Evolutionary conservation across 2,329 filamentous ascomycete genomes (phyloP).

Genomic region (Cladophialophora psammophila): DNA sequence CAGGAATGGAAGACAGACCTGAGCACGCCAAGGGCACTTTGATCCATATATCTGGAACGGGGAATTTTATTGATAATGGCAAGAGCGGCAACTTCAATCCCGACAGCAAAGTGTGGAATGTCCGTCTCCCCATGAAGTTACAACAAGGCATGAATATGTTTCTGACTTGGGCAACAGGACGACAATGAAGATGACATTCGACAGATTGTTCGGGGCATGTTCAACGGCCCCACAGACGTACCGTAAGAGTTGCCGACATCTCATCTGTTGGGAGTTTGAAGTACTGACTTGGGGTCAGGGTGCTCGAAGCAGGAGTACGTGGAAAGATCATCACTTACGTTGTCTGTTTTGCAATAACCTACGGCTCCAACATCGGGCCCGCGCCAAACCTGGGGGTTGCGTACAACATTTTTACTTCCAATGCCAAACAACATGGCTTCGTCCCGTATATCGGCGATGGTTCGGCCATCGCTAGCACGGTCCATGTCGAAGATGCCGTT

Average conservation of each 20-base stretch:
- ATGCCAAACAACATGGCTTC: slow-evolving; percentile 22
- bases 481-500: slow-evolving; percentile 27
- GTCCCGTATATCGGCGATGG: slow-evolving; percentile 32
- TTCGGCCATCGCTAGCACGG: slow-evolving; percentile 24
- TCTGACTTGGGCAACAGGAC: slow-evolving; percentile 20
- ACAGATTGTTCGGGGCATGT: slow-evolving; percentile 27
- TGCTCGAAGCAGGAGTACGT: slow-evolving; percentile 27
- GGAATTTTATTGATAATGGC: slow-evolving; percentile 32
- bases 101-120: slow-evolving; percentile 34
- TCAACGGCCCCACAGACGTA: slow-evolving; percentile 28
- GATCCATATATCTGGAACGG: slow-evolving; percentile 28
- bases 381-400: slow-evolving; percentile 23
- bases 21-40: slow-evolving; percentile 26
- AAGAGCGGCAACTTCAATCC: slow-evolving; percentile 31
- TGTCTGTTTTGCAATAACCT: slow-evolving; percentile 28
- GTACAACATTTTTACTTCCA: slow-evolving; percentile 21
- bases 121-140: slow-evolving; percentile 7
- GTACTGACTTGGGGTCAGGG: slow-evolving; percentile 1
- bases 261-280: neutral
- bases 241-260: slow-evolving; percentile 13
- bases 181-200: slow-evolving; percentile 32
- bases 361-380: slow-evolving; percentile 27
- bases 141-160: neutral
- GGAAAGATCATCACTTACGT: slow-evolving; percentile 32
- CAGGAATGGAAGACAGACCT: slow-evolving; percentile 30